phyloP scores from a whole-genome alignment of 2,329 filamentous ascomycete species.

The Fusarium falciforme region DNA sequence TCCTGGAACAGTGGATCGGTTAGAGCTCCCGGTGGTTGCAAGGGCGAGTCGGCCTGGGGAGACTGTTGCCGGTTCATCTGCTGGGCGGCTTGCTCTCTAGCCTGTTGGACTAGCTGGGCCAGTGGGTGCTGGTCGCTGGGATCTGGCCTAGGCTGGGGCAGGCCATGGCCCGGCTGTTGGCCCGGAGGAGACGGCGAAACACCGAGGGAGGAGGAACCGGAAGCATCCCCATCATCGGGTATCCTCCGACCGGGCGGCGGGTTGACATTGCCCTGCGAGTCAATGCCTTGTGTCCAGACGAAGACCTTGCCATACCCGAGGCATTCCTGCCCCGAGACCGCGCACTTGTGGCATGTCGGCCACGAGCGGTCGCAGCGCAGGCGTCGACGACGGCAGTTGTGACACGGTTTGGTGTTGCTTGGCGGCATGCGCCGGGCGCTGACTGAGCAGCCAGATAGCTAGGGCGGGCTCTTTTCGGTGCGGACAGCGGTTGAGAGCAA shows the following conservation, averaged over 20 bases:
- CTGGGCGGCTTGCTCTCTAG: conserved; percentile 26
- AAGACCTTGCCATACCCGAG: conserved; percentile 71
- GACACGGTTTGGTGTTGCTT: conserved; percentile 61
- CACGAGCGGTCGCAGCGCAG: conserved; percentile 71
- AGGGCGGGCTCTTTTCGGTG: conserved; percentile 26
- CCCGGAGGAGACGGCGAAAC: conserved; percentile 4
- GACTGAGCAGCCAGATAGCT: conserved; percentile 39
- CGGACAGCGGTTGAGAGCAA: conserved; percentile 34
- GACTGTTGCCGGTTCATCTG: conserved; percentile 20
- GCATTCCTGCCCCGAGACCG: conserved; percentile 65
- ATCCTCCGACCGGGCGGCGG: conserved; percentile 42
- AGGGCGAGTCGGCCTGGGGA: conserved; percentile 25
- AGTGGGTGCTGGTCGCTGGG: conserved; percentile 37
- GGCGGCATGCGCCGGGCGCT: conserved; percentile 49
- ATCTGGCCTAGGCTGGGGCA: conserved; percentile 29
- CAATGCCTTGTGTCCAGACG: conserved; percentile 67
- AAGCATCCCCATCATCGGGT: conserved; percentile 33
- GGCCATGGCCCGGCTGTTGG: conserved; percentile 11
- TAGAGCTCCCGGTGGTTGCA: conserved; percentile 48
- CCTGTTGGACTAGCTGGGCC: conserved; percentile 29
- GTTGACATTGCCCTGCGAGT: conserved; percentile 60
- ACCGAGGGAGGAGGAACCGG: conserved; percentile 21
- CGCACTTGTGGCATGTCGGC: conserved; percentile 70
- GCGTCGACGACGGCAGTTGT: conserved; percentile 71
- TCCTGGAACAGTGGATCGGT: conserved; percentile 68